Percentiles rank a stretch among this genome's conserved stretches.
Conservation (phyloP, 139 green algal species). For the Edaphochlamys debaryana region DNA sequence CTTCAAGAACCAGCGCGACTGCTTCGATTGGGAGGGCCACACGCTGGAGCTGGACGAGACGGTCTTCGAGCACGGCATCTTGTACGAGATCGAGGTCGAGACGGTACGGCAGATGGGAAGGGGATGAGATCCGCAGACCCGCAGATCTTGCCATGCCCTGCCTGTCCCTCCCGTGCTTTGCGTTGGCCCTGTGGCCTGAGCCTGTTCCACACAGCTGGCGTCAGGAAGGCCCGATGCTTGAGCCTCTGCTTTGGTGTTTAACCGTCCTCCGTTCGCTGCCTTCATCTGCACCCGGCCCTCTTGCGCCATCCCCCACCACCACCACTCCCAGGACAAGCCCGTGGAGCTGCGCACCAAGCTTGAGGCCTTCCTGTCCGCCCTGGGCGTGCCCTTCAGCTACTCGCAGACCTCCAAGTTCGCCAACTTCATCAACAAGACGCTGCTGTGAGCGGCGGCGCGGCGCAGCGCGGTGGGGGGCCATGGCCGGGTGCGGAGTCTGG, state of each 20-base stretch:
- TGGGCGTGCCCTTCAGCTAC: constrained; percentile 77
- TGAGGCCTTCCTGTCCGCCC: constrained; percentile 68
- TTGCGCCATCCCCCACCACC: not conserved
- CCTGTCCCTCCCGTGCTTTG: too few species aligned
- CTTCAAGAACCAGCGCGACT: constrained; percentile 88
- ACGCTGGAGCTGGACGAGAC: constrained; percentile 94
- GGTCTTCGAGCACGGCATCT: constrained; percentile 82
- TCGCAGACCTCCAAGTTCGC: constrained; percentile 86
- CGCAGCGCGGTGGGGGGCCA: too few species aligned
- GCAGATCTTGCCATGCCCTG: too few species aligned
- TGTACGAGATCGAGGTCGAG: constrained; percentile 93
- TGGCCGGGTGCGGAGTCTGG: too few species aligned
- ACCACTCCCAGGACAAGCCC: constrained; percentile 69
- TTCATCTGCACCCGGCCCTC: too few species aligned
- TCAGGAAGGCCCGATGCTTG: too few species aligned
- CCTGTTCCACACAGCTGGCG: too few species aligned
- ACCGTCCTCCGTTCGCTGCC: too few species aligned
- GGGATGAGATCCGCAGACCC: too few species aligned
- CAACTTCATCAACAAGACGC: constrained; percentile 70
- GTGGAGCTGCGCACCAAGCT: constrained; percentile 77
- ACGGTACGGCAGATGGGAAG: constrained; percentile 67
- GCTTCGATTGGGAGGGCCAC: constrained; percentile 82
- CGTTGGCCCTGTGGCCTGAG: too few species aligned
- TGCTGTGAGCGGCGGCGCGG: constrained; percentile 48
- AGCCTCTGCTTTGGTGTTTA: too few species aligned